Evolutionary conservation across 139 green algal species (phyloP), one percentile per base, ranked within the genome.

Genomic region (Coccomyxa sp.): DNA sequence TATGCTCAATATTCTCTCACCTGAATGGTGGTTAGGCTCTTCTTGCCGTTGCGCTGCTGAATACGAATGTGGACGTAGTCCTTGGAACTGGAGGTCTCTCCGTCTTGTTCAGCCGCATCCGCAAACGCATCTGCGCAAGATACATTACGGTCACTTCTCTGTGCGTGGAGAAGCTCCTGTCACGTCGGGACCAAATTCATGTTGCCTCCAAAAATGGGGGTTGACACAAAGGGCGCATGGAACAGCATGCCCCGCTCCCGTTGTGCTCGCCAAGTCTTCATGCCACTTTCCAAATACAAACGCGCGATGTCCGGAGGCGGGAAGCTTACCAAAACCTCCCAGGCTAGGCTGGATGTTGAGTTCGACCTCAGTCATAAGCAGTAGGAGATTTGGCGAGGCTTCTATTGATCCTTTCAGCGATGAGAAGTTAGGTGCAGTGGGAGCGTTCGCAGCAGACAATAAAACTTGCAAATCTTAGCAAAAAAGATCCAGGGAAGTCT

Each of bases 21-120:
- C 88, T 95, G 94, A 2, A 99, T 90, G 8, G 96, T 99, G 3
- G 96, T 99, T 90, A 99, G 85, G 34, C 80, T 93, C 86, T 99
- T 99, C 70, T 93, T 92, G 78, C 96, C 96, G 90, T 99, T 99
- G 75, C 96, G 88, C 85, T 97, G 96, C 87, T 99, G 96, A 36
- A 99, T 88, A 50, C 96, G 93, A 31, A 99, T 93, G 81, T 98
- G 95, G n/a, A 98, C 92, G 85, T 91, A 92, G 40, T 90, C 64
- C 40, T 81, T 74, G 40, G 58, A 31, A 50, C 31, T 69, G 6
- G 58, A 72, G 27, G 64, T 71, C 1, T 71, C 64, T 10, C 36
- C 73, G 55, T 84, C 74, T 31, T 68, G 72, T 16, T 34, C 68
- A 29, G 36, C 41, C 31, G 54, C 81, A 80, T 91, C 86, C n/a